Base-by-base conservation (phyloP, 2,329 filamentous ascomycete genomes). In the Calonectria multiphialidica region DNA sequence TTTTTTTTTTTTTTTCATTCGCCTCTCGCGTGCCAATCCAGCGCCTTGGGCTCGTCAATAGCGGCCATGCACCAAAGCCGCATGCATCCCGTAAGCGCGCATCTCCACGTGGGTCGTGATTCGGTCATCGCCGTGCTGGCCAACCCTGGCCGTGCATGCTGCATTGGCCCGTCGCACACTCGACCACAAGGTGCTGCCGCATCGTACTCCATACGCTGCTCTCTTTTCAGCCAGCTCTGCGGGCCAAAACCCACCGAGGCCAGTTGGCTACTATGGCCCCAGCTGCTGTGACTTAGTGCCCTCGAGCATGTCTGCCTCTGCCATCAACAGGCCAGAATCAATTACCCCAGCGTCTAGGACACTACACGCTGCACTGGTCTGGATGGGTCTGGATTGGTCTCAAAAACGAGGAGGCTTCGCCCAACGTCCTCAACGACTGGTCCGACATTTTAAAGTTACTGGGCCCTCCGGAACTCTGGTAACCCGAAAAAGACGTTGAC, bases 31-130 rank as follows among this genome's bases (percentile, higher is more conserved):
- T 74, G 68, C 55, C 69, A 74, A 68, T 66, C 73, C 66, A 45
- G 42, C 42, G 35, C 53, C 53, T 62, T 72, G 70, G 70, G 59
- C 49, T 66, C 64, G 25, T 18, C 40, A 21, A 65, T 25, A 44
- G 42, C 30, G 40, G 47, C 23, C 49, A 42, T 64, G 66, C 67
- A 59, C 30, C 65, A 65, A 68, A 73, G 72, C 68, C 69, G 68
- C 62, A 66, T 76, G 45, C 69, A 72, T 72, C 68, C 66, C 71
- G 72, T 76, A 78, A 79, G 77, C 76, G 72, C 72, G 72, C 66
- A 74, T 74, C 75, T 72, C 77, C 77, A 79, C 77, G 76, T 79
- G 77, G 77, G 75, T 73, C 75, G 47, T 68, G 71, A 68, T 72
- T 75, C 77, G 77, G 77, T 68, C 76, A 74, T 78, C 72, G 57